Evolutionary conservation across 225 moss, liverwort and hornwort genomes (phyloP), one percentile per base, ranked within the genome.

Genomic region (Thuidium tamariscinum): DNA sequence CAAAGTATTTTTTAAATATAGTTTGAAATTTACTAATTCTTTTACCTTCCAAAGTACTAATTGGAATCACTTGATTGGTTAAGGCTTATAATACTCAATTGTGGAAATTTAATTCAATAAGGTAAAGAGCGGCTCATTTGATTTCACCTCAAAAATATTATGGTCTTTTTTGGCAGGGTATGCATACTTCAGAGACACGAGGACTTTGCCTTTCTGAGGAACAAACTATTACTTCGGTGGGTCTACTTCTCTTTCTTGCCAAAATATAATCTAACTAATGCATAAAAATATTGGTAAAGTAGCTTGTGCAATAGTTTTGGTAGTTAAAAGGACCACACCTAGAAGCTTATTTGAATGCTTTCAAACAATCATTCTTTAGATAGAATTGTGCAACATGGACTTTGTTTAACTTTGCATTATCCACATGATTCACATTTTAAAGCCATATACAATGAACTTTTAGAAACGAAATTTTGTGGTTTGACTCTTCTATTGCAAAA

Each of bases 191-290:
- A 62, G 91, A 90, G 88, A 92, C 93, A 7, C 84, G 95, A 89
- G 95, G 95, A 56, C 87, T 95, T 85, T 95, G 95, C 81, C 93
- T 93, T n/a, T 92, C 94, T 16, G 92, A 93, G 54, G 93, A 92
- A 57, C 94, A 90, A 86, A 92, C 91, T 21, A 86, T 93, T 60
- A 71, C 93, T 72, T 86, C 93, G 71, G 94, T 93, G 30, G 65
- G 90, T 56, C 36, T 85, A 67, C 19, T 34, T 46, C 59, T 88
- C 34, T n/a, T n/a, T 59, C 32, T 67, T 57, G 51, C 25, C 25
- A 68, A 20, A 48, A 27, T 46, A 10, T 46, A 55, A 2, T 42
- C 2, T 66, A 66, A 41, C 1, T 1, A 22, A 34, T 57, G 13
- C 25, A 9, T 59, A 12, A 70, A 42, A 44, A 1, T 13, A 16